phyloP scores from a whole-genome alignment of 2,329 filamentous ascomycete genomes.

The Metarhizium album region DNA sequence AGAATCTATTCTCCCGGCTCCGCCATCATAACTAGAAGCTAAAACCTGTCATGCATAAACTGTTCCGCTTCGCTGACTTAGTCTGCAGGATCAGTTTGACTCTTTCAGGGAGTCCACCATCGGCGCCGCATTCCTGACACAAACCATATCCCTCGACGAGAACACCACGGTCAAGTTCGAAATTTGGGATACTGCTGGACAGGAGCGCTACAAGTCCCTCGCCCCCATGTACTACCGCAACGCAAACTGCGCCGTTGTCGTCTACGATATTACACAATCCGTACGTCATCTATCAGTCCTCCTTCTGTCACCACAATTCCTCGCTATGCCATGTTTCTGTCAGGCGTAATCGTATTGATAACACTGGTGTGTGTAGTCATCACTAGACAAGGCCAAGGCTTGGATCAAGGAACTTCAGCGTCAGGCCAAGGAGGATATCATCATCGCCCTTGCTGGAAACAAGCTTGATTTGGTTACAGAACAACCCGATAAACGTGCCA shows the following conservation, averaged over 20 bases:
- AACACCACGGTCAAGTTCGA: conserved; percentile 99
- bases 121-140: conserved; percentile 95
- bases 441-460: conserved; percentile 95
- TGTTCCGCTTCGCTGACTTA: conserved; percentile 9
- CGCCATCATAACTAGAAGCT: neutral
- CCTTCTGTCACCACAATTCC: neutral
- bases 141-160: conserved; percentile 96
- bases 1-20: neutral
- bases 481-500: conserved; percentile 90
- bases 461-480: conserved; percentile 94
- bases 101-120: conserved; percentile 94
- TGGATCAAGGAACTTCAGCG: conserved; percentile 99
- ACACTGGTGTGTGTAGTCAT: conserved; percentile 50
- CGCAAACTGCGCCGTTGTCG: conserved; percentile 96
- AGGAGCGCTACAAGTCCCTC: conserved; percentile 97
- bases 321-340: neutral
- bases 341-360: neutral
- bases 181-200: conserved; percentile 98
- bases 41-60: conserved; percentile 1
- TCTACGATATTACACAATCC: conserved; percentile 98
- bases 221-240: conserved; percentile 99
- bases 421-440: conserved; percentile 98
- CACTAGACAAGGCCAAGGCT: conserved; percentile 95
- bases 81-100: conserved; percentile 87
- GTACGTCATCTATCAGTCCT: conserved; percentile 42